These are phyloP conservation scores for Mucuna pruriens DNA, from an alignment of 306 rosid genomes.

Conservation along the genomic window DNA sequence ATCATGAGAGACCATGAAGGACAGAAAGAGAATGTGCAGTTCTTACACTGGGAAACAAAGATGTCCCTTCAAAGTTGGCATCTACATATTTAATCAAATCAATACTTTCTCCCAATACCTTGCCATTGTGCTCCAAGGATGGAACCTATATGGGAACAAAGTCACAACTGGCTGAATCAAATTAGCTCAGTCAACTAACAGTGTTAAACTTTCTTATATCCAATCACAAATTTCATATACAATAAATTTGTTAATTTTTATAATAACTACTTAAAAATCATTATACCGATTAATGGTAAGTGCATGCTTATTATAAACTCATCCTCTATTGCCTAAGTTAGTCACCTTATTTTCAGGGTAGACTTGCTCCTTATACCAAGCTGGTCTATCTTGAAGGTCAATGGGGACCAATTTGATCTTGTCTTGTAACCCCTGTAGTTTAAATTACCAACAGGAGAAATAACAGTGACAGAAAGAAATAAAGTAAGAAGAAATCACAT, in stretches of 20 bases:
- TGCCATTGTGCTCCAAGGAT: constrained; percentile 86
- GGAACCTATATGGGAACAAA: constrained; percentile 60
- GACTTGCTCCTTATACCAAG: constrained; percentile 91
- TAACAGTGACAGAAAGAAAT: background rate
- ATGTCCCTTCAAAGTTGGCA: constrained; percentile 53
- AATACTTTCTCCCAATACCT: constrained; percentile 82
- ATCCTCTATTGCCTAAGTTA: background rate
- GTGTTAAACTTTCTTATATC: no score
- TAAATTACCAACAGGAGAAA: background rate
- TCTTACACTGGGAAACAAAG: constrained; percentile 69
- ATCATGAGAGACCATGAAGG: background rate
- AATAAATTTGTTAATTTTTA: no score
- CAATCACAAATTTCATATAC: no score
- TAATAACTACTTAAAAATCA: no score
- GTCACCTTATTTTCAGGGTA: constrained; percentile 75
- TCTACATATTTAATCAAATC: constrained; percentile 82
- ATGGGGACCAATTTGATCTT: constrained; percentile 73
- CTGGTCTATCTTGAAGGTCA: constrained; percentile 69
- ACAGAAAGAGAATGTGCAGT: background rate
- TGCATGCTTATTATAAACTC: no score
- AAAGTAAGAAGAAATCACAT: background rate
- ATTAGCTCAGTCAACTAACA: no score
- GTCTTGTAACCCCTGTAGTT: constrained; percentile 71
- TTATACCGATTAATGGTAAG: no score
- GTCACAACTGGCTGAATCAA: background rate